Evolutionary conservation across 352 stramenopile species (phyloP).

Genomic region (Blastocystis sp.): DNA sequence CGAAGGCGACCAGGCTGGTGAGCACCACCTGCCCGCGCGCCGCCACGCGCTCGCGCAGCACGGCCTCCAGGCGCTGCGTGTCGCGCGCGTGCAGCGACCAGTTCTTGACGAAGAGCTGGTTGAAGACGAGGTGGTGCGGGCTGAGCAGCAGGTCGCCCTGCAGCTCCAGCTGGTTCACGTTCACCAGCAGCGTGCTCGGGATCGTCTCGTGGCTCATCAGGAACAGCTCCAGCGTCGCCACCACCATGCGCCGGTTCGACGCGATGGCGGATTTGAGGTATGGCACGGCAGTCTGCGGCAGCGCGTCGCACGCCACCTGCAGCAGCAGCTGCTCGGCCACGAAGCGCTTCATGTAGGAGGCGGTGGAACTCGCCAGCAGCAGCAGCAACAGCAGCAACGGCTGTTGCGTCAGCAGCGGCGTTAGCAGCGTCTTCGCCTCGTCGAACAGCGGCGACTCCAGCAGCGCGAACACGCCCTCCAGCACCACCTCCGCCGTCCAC

Average conservation of each 20-base stretch:
- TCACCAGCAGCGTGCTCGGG: neutral
- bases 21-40: neutral
- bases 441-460: constrained; percentile 35
- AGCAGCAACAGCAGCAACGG: constrained; percentile 11
- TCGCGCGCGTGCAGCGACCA: neutral
- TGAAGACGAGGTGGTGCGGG: constrained; percentile 15
- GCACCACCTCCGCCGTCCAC: constrained; percentile 1
- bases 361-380: neutral
- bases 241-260: neutral
- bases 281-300: neutral
- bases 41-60: neutral
- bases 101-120: constrained; percentile 66
- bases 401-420: constrained; percentile 2
- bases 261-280: neutral
- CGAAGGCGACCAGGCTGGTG: constrained; percentile 3
- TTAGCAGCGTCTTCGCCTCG: constrained; percentile 43
- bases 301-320: neutral
- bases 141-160: neutral
- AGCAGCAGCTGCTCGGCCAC: constrained; percentile 36
- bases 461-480: constrained; percentile 1
- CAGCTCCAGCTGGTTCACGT: constrained; percentile 35
- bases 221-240: constrained; percentile 36
- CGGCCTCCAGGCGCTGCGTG: neutral
- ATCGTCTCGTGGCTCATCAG: constrained; percentile 27
- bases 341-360: constrained; percentile 47